phyloP scores from a whole-genome alignment of 768 basidiomycete genomes.

The Antrodiella citrinella region DNA sequence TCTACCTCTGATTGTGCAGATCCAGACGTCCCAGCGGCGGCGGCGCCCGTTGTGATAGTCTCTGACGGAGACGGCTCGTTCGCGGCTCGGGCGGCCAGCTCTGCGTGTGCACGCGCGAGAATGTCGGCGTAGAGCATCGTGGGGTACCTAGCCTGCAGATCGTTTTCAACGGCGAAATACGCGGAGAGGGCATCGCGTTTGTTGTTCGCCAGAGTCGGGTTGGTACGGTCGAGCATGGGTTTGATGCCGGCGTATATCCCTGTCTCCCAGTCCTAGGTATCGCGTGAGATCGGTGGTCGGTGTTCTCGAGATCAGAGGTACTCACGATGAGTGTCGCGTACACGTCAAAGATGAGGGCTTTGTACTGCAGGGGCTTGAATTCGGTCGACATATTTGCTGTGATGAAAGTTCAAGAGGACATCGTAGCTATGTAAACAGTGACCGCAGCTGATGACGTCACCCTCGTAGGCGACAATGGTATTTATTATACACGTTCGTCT shows the following conservation, averaged over 20 bases:
- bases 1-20: constrained; percentile 1
- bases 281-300: not conserved
- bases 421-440: too few species aligned
- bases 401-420: not conserved
- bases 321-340: constrained; percentile 65
- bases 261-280: constrained; percentile 65
- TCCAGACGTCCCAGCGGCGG: constrained; percentile 19
- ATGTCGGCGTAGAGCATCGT: constrained; percentile 53
- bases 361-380: constrained; percentile 20
- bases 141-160: constrained; percentile 51
- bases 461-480: too few species aligned
- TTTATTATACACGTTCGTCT: too few species aligned
- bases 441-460: too few species aligned
- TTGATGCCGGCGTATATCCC: constrained; percentile 49
- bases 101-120: constrained; percentile 32
- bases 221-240: constrained; percentile 33
- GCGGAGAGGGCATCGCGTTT: constrained; percentile 44
- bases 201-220: constrained; percentile 34
- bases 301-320: not conserved
- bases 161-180: constrained; percentile 44
- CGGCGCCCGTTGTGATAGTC: constrained; percentile 1
- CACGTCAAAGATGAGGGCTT: constrained; percentile 63
- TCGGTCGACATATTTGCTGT: constrained; percentile 7
- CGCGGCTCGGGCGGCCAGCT: constrained; percentile 26
- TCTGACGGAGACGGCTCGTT: constrained; percentile 11